Conservation (phyloP, 2,329 filamentous ascomycete species). For the Dactylellina parvicollis region DNA sequence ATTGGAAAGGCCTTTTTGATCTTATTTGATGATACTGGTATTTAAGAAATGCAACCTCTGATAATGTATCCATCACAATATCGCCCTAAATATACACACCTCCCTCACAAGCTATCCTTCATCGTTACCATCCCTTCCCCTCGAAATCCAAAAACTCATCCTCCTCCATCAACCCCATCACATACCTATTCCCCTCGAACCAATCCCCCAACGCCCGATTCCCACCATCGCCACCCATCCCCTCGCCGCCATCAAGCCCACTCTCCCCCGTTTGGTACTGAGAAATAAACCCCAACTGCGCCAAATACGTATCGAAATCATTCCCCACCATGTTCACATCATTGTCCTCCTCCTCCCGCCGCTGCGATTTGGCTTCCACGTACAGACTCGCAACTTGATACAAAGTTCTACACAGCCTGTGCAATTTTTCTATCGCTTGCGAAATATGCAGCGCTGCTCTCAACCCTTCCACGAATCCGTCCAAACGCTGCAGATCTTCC, state of each 20-base stretch:
- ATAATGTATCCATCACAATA: background rate
- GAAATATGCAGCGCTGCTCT: constrained; percentile 64
- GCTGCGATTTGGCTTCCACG: constrained; percentile 69
- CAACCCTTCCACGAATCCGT: constrained; percentile 65
- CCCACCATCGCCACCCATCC: constrained; percentile 19
- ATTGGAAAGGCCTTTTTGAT: too few relatives aligned
- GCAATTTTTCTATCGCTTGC: constrained; percentile 70
- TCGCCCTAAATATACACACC: background rate
- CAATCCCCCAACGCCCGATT: constrained; percentile 68
- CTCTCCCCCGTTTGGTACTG: constrained; percentile 58
- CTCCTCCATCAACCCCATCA: constrained; percentile 73
- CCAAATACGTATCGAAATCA: constrained; percentile 73
- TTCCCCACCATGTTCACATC: constrained; percentile 66
- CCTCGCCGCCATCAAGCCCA: constrained; percentile 56
- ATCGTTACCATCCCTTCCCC: too few relatives aligned
- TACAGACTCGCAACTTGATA: constrained; percentile 71
- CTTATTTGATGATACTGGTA: too few relatives aligned
- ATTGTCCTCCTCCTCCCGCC: constrained; percentile 64
- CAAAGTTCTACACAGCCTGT: constrained; percentile 72
- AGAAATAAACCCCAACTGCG: constrained; percentile 71
- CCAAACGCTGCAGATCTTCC: constrained; percentile 67
- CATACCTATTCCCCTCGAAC: constrained; percentile 73
- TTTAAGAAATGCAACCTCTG: too few relatives aligned
- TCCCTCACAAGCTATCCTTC: too few relatives aligned
- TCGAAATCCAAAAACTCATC: constrained; percentile 61